Evolutionary conservation across 495 filamentous ascomycete species (phyloP), one percentile per base, ranked within the genome.

Genomic region (Apodospora peruviana): DNA sequence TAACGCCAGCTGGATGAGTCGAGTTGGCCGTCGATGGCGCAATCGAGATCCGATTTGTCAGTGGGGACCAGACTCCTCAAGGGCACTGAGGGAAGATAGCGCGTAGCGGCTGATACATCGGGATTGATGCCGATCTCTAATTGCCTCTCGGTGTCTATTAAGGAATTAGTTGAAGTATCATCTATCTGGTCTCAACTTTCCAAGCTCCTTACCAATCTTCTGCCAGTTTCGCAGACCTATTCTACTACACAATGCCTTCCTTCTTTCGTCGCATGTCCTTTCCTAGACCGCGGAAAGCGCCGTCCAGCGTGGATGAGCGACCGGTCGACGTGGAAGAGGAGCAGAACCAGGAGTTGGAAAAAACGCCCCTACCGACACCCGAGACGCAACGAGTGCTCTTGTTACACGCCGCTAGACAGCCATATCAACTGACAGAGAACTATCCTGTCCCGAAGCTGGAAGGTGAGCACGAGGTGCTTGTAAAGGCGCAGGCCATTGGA

Each of bases 401-500:
- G 20, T 50, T 76, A 20, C 69, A 74, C 49, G 71, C 52, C 9
- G 67, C 66, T 19, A 58, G 64, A 21, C 69, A 75, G 48, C 65
- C 58, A 43, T 77, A 77, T 50, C 25, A 61, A 27, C 45, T 71
- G 44, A 65, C 58, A 0, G 50, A 59, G 12, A 62, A 77, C 47
- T 75, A 83, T 56, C 61, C 64, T 20, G 67, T 83, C 27, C 79
- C 81, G 14, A 57, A 61, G 1, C 29, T 61, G 4, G 10, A 52
- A 5, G 50, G 60, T 65, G 38, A 53, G 62, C 27, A 47, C n/a
- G 79, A 85, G 59, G 70, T 83, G 20, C 67, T 85, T 4, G 70
- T 84, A 43, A 72, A 75, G 58, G 69, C 78, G 51, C 51, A 73
- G 25, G 78, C 76, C 8, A 77, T 86, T 63, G 84, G 83, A 2